Percentiles rank a stretch among this genome's conserved stretches.
Evolutionary conservation across 2,329 filamentous ascomycete species (phyloP).

Genomic region (Aureobasidium mangrovei): DNA sequence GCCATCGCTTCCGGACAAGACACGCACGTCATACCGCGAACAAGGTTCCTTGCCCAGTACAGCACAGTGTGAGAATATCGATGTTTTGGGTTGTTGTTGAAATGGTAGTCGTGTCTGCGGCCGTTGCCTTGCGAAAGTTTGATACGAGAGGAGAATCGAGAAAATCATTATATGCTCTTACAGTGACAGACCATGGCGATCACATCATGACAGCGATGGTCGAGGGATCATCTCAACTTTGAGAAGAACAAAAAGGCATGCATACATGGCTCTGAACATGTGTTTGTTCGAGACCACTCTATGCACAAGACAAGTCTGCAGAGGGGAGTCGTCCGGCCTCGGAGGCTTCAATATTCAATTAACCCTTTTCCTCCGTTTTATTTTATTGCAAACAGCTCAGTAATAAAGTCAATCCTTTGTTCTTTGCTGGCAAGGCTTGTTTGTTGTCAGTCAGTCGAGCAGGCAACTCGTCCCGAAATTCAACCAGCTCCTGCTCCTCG

Average conservation of each 20-base stretch:
- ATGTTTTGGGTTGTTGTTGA: too few species aligned
- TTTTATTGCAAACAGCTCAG: not conserved
- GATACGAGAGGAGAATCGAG: too few species aligned
- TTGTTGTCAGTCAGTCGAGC: conserved; percentile 4
- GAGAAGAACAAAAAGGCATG: not conserved
- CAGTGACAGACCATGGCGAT: too few species aligned
- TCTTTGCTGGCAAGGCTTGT: not conserved
- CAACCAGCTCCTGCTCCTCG: not conserved
- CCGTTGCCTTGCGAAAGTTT: too few species aligned
- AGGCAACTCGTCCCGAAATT: not conserved
- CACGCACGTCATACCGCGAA: too few species aligned
- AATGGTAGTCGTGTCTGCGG: too few species aligned
- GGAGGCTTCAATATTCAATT: not conserved
- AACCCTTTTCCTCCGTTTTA: not conserved
- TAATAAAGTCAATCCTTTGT: not conserved
- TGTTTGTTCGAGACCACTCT: not conserved
- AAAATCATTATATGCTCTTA: too few species aligned
- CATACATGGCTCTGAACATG: not conserved
- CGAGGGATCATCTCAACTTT: too few species aligned
- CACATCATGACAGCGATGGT: too few species aligned
- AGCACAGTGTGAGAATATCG: too few species aligned
- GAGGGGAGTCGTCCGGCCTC: not conserved
- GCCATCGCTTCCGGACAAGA: too few species aligned
- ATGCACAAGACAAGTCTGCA: not conserved
- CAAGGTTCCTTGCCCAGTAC: too few species aligned